Evolutionary conservation across 2,329 filamentous ascomycete species (phyloP).

Genomic region (Tricladium varicosporioides): DNA sequence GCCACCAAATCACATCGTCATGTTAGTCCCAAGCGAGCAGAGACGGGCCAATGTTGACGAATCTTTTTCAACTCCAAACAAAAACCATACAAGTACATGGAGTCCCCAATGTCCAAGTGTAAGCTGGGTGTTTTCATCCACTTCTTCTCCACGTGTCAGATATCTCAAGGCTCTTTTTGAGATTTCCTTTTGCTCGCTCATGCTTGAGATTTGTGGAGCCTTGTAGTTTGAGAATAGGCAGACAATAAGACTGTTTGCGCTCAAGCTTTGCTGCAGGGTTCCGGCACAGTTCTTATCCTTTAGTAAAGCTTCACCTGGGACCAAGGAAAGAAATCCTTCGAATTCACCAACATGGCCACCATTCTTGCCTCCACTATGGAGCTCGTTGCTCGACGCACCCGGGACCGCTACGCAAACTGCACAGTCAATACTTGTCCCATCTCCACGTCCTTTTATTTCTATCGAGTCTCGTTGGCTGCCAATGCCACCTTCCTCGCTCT

Average conservation of each 20-base stretch:
- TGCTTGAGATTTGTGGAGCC: neutral
- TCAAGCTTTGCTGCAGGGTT: neutral
- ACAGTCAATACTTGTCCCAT: constrained; percentile 38
- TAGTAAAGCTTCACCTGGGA: neutral
- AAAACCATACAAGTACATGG: neutral
- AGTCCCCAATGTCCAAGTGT: neutral
- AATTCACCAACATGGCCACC: constrained; percentile 13
- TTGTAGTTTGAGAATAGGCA: neutral
- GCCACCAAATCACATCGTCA: neutral
- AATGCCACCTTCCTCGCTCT: constrained; percentile 52
- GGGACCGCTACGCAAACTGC: constrained; percentile 26
- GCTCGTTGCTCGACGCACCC: constrained; percentile 4
- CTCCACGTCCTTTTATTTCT: constrained; percentile 45
- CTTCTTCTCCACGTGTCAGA: neutral
- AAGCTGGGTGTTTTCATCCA: neutral
- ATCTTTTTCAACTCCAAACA: neutral
- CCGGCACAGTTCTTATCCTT: neutral
- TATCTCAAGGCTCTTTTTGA: neutral
- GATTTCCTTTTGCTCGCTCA: neutral
- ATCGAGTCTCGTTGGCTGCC: constrained; percentile 51
- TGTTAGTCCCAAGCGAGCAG: neutral
- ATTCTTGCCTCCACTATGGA: constrained; percentile 3
- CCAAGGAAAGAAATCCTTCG: neutral
- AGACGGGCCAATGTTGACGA: neutral
- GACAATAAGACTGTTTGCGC: neutral